Conservation (phyloP, 2,329 filamentous ascomycete genomes). For the Thelonectria discophora region DNA sequence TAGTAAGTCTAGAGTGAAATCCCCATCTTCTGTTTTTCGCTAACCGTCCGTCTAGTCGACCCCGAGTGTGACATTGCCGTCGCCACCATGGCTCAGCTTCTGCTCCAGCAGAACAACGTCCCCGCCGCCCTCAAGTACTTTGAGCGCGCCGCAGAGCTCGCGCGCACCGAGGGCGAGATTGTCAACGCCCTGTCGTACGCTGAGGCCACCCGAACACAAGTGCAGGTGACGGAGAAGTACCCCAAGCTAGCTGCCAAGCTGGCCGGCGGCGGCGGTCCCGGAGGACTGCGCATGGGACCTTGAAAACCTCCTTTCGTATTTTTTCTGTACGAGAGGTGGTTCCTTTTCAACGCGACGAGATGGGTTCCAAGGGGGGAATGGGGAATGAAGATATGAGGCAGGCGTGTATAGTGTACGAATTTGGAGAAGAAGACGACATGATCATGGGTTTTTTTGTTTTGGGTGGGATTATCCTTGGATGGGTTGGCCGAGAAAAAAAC, state of each 20-base stretch:
- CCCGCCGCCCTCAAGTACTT: constrained; percentile 96
- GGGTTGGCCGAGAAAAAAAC: constrained; percentile 21
- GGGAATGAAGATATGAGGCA: constrained; percentile 17
- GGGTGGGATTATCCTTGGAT: constrained; percentile 22
- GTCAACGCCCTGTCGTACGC: constrained; percentile 97
- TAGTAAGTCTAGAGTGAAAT: constrained; percentile 67
- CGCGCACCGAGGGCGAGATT: constrained; percentile 93
- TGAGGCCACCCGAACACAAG: constrained; percentile 93
- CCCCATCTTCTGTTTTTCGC: constrained; percentile 39
- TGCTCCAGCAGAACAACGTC: constrained; percentile 97
- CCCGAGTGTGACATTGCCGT: constrained; percentile 99
- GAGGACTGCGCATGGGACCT: constrained; percentile 50
- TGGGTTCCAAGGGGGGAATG: constrained; percentile 17
- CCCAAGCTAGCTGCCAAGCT: constrained; percentile 80
- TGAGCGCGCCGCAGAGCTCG: constrained; percentile 93
- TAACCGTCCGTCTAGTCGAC: constrained; percentile 73
- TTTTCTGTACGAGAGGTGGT: constrained; percentile 30
- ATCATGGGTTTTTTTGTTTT: not conserved
- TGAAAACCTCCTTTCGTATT: constrained; percentile 32
- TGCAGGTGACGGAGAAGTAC: constrained; percentile 90
- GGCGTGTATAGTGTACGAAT: constrained; percentile 44
- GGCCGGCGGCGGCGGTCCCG: constrained; percentile 48
- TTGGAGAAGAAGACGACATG: constrained; percentile 22
- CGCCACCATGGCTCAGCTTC: constrained; percentile 96
- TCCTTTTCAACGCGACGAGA: constrained; percentile 28